Evolutionary conservation across 1,139 yeast species (phyloP), one percentile per base, ranked within the genome.

Genomic region (Saccharomyces hybrid): DNA sequence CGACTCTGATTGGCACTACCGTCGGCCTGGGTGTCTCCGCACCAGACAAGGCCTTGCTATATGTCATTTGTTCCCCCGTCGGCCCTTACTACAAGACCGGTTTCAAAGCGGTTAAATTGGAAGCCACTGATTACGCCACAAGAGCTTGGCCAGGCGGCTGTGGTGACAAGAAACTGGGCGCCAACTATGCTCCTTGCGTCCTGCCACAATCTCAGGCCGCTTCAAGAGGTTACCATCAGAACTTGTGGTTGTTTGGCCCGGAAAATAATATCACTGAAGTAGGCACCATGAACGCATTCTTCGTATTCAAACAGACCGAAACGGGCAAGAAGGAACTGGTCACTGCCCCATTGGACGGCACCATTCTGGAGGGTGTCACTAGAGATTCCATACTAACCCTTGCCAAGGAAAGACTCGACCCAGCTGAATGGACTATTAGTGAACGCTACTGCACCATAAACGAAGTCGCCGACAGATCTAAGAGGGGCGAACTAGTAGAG

Each of bases 101-200:
- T 7, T 91, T 91, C 82, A 89, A 90, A 74, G 96, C 98, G 38
- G 96, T 93, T 52, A 79, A 83, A 55, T 78, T 93, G 59, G 96
- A 91, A 75, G 98, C 98, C 62, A 89, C 96, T 38, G 96, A 88
- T 69, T 83, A 88, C 64, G 96, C 96, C 50, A 93, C 91, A 27
- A 86, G 98, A 75, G 97, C 99, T 14, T 93, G 98, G 98, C 98
- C 98, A 66, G 96, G 96, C 67, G 99, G 98, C 71, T 90, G 84
- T 61, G 99, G 99, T 73, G 85, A 90, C 78, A 85, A 83, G 74
- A 93, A 93, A 76, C 81, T 93, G 66, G 99, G 99, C 72, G 98
- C 96, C 58, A 93, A 93, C 76, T 93, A 93, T 70, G 98, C 97
- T 48, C 96, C 98, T 55, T 88, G 96, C 72, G 82, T 91, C 67